Conservation (phyloP, 2,329 filamentous ascomycete species). For the Curvularia sp. region DNA sequence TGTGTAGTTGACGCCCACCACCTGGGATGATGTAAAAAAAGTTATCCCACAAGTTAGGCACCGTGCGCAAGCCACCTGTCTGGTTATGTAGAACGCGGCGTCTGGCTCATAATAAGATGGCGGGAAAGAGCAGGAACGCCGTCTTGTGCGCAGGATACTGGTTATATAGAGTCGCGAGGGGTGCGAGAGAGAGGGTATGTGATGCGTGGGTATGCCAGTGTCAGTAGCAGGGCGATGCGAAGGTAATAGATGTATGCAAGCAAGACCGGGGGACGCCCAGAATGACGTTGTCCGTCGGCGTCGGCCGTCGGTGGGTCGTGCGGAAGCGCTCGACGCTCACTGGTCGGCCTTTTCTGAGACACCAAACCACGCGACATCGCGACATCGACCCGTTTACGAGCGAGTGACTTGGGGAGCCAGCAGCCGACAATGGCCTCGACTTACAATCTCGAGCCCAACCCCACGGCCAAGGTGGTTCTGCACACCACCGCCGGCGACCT, state of each 20-base stretch:
- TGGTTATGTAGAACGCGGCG: background rate
- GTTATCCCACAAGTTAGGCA: background rate
- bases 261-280: conserved; percentile 7
- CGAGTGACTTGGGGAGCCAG: conserved; percentile 8
- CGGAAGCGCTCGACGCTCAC: conserved; percentile 8
- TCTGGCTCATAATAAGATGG: background rate
- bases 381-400: background rate
- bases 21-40: background rate
- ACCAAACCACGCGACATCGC: conserved; percentile 11
- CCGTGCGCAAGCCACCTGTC: background rate
- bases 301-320: conserved; percentile 15
- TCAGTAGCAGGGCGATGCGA: conserved; percentile 11
- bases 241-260: background rate
- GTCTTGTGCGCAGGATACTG: background rate
- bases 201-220: conserved; percentile 13
- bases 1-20: background rate
- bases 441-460: conserved; percentile 94
- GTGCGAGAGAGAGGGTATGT: background rate
- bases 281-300: conserved; percentile 18
- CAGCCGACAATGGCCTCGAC: conserved; percentile 78
- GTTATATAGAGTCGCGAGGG: background rate
- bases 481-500: conserved; percentile 91
- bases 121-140: background rate
- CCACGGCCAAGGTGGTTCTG: conserved; percentile 88
- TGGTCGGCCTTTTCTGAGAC: conserved; percentile 14